phyloP scores from a whole-genome alignment of 495 filamentous ascomycete genomes.

The Cairneyella variabilis region DNA sequence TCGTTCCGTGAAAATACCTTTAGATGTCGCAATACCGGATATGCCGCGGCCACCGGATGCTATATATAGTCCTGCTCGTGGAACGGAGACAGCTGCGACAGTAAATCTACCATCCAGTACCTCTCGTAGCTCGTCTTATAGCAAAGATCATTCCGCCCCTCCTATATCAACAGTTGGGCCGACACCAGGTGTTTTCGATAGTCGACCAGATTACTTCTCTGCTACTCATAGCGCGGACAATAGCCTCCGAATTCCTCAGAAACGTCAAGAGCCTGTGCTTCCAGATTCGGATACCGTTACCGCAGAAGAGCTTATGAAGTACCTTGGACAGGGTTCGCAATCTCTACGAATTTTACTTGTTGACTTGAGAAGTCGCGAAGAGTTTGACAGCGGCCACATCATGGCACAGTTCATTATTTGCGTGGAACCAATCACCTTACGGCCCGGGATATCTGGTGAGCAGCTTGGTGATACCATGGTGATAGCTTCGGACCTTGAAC shows the following conservation, averaged over 20 bases:
- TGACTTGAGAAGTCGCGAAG: slow-evolving; percentile 76
- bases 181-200: slow-evolving; percentile 10
- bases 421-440: slow-evolving; percentile 77
- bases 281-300: slow-evolving; percentile 60
- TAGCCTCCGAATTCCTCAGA: slow-evolving; percentile 15
- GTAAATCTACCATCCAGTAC: slow-evolving; percentile 46
- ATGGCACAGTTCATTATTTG: slow-evolving; percentile 77
- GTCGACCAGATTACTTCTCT: slow-evolving; percentile 29
- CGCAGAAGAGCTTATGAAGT: slow-evolving; percentile 60
- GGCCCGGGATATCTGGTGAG: slow-evolving; percentile 77
- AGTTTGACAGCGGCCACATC: slow-evolving; percentile 87
- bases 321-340: slow-evolving; percentile 40
- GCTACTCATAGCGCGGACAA: slow-evolving; percentile 32
- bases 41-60: slow-evolving; percentile 80
- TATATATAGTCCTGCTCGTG: slow-evolving; percentile 72
- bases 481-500: slow-evolving; percentile 71
- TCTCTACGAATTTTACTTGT: slow-evolving; percentile 69
- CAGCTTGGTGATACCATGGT: slow-evolving; percentile 80
- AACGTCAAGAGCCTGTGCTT: slow-evolving; percentile 29
- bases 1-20: slow-evolving; percentile 32
- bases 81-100: slow-evolving; percentile 41
- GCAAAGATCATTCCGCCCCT: slow-evolving; percentile 40
- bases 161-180: slow-evolving; percentile 30
- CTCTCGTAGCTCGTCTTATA: slow-evolving; percentile 43
- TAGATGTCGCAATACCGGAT: slow-evolving; percentile 43